A percentile compares a stretch with the other conserved stretches of the same genome.
Conservation (phyloP, 129 eudicot genomes). For the Lactuca sativa region DNA sequence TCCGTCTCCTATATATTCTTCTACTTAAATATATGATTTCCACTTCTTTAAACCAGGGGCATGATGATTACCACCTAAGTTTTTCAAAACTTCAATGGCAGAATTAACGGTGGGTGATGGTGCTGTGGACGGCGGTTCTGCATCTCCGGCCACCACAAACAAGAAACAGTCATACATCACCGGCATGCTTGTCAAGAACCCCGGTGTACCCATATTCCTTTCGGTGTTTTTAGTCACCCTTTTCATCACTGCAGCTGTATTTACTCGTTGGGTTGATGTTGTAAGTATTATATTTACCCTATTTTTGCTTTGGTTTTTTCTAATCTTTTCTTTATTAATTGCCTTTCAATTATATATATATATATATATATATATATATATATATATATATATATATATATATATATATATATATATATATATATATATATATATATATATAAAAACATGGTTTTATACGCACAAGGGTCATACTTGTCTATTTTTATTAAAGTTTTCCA, state of each 20-base stretch:
- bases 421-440: too few species aligned
- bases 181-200: constrained; percentile 26
- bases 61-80: constrained; percentile 5
- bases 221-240: constrained; percentile 33
- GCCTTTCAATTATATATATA: too few species aligned
- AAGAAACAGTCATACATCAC: constrained; percentile 23
- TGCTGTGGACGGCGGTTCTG: constrained; percentile 18
- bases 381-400: too few species aligned
- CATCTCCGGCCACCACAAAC: constrained; percentile 19
- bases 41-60: constrained; percentile 8
- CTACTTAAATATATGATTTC: background rate
- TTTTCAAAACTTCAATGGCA: constrained; percentile 26
- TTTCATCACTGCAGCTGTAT: constrained; percentile 34
- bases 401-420: too few species aligned
- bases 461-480: too few species aligned
- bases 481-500: background rate
- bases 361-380: too few species aligned
- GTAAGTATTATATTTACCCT: constrained; percentile 19
- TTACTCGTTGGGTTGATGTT: constrained; percentile 46
- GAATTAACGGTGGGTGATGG: constrained; percentile 12
- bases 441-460: too few species aligned
- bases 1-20: background rate
- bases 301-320: background rate
- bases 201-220: constrained; percentile 25
- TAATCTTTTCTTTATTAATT: background rate